Percentiles rank a stretch among this genome's conserved stretches.
These are phyloP conservation scores for Xerocomus spinulosus DNA, from an alignment of 768 basidiomycete genomes.

Conservation along the genomic window DNA sequence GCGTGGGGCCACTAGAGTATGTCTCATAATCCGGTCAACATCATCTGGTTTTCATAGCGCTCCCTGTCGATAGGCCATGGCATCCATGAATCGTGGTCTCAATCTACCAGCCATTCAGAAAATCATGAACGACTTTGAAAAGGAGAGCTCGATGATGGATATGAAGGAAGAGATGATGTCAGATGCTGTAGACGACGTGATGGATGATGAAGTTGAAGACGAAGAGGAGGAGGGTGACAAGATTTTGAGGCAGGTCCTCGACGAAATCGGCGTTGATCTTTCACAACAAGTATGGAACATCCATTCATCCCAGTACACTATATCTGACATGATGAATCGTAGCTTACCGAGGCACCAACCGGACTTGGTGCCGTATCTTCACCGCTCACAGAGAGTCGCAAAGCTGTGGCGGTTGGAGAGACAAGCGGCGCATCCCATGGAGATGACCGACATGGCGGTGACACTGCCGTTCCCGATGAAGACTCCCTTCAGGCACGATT, in stretches of 20 bases:
- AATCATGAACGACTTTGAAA: conserved; percentile 98
- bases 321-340: conserved; percentile 11
- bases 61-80: conserved; percentile 74
- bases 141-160: conserved; percentile 97
- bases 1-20: conserved; percentile 92
- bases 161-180: conserved; percentile 99
- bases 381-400: conserved; percentile 58
- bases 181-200: conserved; percentile 94
- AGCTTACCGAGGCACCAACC: conserved; percentile 84
- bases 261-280: conserved; percentile 92
- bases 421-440: conserved; percentile 32
- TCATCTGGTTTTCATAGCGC: conserved; percentile 1
- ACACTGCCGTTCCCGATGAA: conserved; percentile 62
- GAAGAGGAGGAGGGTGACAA: conserved; percentile 96
- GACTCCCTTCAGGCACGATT: conserved; percentile 91
- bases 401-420: conserved; percentile 85
- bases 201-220: conserved; percentile 88
- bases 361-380: conserved; percentile 59
- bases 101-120: conserved; percentile 93
- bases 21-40: conserved; percentile 26
- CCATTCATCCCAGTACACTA: neutral
- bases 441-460: conserved; percentile 36
- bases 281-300: conserved; percentile 65
- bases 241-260: conserved; percentile 91
- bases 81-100: conserved; percentile 92